Evolutionary conservation across 805 yeast genomes (phyloP), one percentile per base, ranked within the genome.

Genomic region (Starmera dryadoides): DNA sequence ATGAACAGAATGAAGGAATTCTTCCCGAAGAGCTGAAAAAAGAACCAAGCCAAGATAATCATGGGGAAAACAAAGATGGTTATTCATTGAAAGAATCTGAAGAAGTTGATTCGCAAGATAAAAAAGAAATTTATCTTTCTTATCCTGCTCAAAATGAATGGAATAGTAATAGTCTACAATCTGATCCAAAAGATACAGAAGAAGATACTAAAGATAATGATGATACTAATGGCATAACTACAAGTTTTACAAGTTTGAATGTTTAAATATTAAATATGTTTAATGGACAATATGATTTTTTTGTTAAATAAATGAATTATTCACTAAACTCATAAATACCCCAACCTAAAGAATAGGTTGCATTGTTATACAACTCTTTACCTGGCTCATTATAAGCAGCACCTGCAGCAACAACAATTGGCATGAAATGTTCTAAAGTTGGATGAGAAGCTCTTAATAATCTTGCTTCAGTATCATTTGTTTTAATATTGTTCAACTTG

Each of bases 351-450:
- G 80, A 68, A 1, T 61, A 60, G 10, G 53, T 42, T 5, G 60
- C 74, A 21, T 53, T 65, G 23, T 67, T 64, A 50, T 75, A 78
- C 12, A 79, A 33, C 43, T 71, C 75, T 35, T 61, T 58, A 33
- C 71, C 74, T 2, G 42, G 39, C 22, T 65, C 70, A 18, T 53
- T 43, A 12, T 65, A 66, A 16, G 66, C 59, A 17, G 77, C 69
- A 25, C 81, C 73, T 22, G 81, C 77, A 2, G 78, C 77, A 33
- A 77, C 86, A 29, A 77, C 73, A 7, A 79, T 48, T 2, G 91
- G 91, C 47, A 76, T 58, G 43, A 85, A 75, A 58, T 85, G 94
- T 46, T 85, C 94, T 36, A 78, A 61, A 0, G 89, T 79, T 9
- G 94, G 94, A 58, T 85, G 94, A 0, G 91, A 81, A 26, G 57